Conservation (phyloP, 768 basidiomycete species). For the Suillus occidentalis region DNA sequence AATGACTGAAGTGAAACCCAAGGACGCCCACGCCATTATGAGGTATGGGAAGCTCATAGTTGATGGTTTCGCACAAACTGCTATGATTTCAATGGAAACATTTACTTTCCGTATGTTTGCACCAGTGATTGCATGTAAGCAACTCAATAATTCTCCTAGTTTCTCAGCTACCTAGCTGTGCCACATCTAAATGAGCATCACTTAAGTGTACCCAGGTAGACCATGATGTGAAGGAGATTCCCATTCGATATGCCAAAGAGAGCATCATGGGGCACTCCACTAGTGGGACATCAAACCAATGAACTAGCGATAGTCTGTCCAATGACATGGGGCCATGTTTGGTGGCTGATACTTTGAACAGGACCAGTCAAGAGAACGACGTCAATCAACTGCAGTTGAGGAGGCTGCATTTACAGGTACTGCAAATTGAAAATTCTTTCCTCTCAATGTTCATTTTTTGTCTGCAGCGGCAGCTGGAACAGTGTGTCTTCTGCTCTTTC, state of each 20-base stretch:
- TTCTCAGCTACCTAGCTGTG: neutral
- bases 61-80: neutral
- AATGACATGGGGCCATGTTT: neutral
- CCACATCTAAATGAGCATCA: neutral
- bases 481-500: neutral
- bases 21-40: neutral
- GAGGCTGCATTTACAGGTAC: neutral
- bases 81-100: neutral
- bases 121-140: neutral
- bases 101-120: neutral
- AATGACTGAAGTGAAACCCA: neutral
- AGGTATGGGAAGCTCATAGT: neutral
- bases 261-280: neutral
- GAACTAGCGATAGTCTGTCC: neutral
- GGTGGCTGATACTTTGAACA: neutral
- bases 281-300: neutral
- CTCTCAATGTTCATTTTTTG: neutral
- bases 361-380: neutral
- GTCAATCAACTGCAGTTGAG: neutral
- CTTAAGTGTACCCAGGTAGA: neutral
- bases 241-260: neutral
- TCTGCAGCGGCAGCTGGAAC: neutral
- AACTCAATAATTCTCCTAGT: neutral
- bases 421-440: neutral
- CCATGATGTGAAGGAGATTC: neutral